Evolutionary conservation across 2,329 filamentous ascomycete species (phyloP).

Genomic region (Hypocreales sp.): DNA sequence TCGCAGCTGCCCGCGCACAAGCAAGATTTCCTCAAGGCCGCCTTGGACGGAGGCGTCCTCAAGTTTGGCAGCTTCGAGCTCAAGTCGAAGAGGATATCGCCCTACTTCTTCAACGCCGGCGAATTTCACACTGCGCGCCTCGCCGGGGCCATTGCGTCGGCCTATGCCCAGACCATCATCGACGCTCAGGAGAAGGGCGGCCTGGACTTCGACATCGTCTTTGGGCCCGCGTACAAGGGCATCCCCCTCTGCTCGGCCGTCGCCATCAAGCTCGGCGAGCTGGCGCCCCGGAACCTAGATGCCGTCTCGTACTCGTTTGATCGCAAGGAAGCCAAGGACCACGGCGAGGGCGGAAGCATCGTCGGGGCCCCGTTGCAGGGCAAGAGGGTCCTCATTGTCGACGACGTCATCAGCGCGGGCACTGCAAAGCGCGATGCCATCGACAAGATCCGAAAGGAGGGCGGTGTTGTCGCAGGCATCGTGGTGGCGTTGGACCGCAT

Average conservation of each 20-base stretch:
- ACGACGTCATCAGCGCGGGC: slow-evolving; percentile 93
- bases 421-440: slow-evolving; percentile 91
- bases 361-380: slow-evolving; percentile 76
- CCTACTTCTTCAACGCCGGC: slow-evolving; percentile 97
- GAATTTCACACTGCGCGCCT: slow-evolving; percentile 73
- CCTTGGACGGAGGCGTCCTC: slow-evolving; percentile 53
- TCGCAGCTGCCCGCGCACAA: slow-evolving; percentile 47
- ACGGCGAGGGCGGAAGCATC: slow-evolving; percentile 87
- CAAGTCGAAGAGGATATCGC: slow-evolving; percentile 82
- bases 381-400: slow-evolving; percentile 77
- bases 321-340: slow-evolving; percentile 90
- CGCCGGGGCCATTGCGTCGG: slow-evolving; percentile 60
- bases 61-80: slow-evolving; percentile 76
- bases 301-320: slow-evolving; percentile 77
- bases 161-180: slow-evolving; percentile 58
- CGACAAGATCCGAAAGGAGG: slow-evolving; percentile 72
- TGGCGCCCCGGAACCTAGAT: slow-evolving; percentile 51
- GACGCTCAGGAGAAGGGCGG: slow-evolving; percentile 25
- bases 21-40: slow-evolving; percentile 53
- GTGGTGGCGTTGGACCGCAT: slow-evolving; percentile 78
- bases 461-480: slow-evolving; percentile 73
- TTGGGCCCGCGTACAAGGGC: slow-evolving; percentile 92
- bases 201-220: slow-evolving; percentile 67
- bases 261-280: slow-evolving; percentile 56
- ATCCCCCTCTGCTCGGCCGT: slow-evolving; percentile 78